Evolutionary conservation across 2,329 filamentous ascomycete species (phyloP), one percentile per base, ranked within the genome.

Genomic region (Talaromyces islandicus): DNA sequence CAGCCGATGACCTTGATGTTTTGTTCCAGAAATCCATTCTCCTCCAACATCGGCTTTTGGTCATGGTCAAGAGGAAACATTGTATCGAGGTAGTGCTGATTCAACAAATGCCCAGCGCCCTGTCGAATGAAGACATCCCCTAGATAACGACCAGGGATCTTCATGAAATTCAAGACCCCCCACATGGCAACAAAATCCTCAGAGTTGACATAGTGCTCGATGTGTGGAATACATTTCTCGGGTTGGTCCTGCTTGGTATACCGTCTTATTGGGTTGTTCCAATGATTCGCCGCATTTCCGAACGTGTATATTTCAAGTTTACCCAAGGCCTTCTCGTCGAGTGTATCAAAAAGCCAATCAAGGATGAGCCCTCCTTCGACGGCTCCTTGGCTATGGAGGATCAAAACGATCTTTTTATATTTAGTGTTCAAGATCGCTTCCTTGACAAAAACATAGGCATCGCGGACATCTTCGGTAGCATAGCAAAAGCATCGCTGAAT

Each of bases 181-280:
- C 88, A 90, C 10, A 86, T 77, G 4, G 89, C 83, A 2, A 93
- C 89, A 65, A 91, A 89, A 67, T 94, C 90, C 17, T 80, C 82
- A 9, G 81, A 82, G 69, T 92, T 89, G 2, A 87, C 88, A 68
- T 92, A 94, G 72, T 94, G 90, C 73, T 94, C 90, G 43, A 94
- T 87, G 64, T 92, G 82, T 6, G 83, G 80, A 56, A 93, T 86
- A 10, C 48, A 29, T 29, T 25, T 27, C 48, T 52, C 24, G 10
- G 17, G 48, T 56, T 46, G 11, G 61, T 32, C 58, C 56, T 51
- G n/a, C 48, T 55, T 50, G 24, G 21, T 53, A 51, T 4, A 0
- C 73, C 72, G 11, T 70, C 67, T 59, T 60, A 83, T 81, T 64
- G 89, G 90, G 64, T 91, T 91, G 72, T 92, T 92, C 77, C 91